A percentile compares a stretch with the other conserved stretches of the same genome.
phyloP scores from a whole-genome alignment of 495 filamentous ascomycete genomes.

The Staphylotrichum tortipilum region DNA sequence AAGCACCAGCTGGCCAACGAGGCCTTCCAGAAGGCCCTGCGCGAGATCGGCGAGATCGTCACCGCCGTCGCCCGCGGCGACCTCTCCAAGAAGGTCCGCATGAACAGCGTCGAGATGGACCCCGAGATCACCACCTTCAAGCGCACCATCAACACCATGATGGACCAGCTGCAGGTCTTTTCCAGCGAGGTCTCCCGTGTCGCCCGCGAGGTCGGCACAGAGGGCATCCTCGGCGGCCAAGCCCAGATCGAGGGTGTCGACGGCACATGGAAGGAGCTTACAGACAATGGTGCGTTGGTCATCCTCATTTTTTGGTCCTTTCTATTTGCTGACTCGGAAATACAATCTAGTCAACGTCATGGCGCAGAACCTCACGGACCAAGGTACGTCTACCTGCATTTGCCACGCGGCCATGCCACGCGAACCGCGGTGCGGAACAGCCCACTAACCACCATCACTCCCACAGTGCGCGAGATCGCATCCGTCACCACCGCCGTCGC shows the following conservation, averaged over 20 bases:
- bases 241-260: slow-evolving; percentile 90
- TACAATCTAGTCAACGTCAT: slow-evolving; percentile 85
- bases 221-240: slow-evolving; percentile 94
- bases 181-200: slow-evolving; percentile 95
- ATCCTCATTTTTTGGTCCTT: neutral
- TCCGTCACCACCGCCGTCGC: slow-evolving; percentile 94
- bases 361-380: slow-evolving; percentile 65
- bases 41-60: slow-evolving; percentile 95
- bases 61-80: slow-evolving; percentile 94
- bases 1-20: slow-evolving; percentile 98
- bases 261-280: slow-evolving; percentile 97
- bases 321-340: slow-evolving; percentile 12
- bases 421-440: no score
- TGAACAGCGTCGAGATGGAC: slow-evolving; percentile 96
- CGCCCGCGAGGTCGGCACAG: slow-evolving; percentile 93
- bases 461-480: slow-evolving; percentile 83
- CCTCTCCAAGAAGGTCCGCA: slow-evolving; percentile 93
- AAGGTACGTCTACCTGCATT: slow-evolving; percentile 31
- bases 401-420: no score
- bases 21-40: slow-evolving; percentile 93
- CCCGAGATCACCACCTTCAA: slow-evolving; percentile 99
- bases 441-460: slow-evolving; percentile 11
- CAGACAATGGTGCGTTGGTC: slow-evolving; percentile 64
- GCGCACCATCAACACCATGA: slow-evolving; percentile 95
- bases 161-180: slow-evolving; percentile 96